These are phyloP conservation scores for Colletotrichum orbiculare DNA, from an alignment of 2,329 filamentous ascomycete species.

Conservation along the genomic window DNA sequence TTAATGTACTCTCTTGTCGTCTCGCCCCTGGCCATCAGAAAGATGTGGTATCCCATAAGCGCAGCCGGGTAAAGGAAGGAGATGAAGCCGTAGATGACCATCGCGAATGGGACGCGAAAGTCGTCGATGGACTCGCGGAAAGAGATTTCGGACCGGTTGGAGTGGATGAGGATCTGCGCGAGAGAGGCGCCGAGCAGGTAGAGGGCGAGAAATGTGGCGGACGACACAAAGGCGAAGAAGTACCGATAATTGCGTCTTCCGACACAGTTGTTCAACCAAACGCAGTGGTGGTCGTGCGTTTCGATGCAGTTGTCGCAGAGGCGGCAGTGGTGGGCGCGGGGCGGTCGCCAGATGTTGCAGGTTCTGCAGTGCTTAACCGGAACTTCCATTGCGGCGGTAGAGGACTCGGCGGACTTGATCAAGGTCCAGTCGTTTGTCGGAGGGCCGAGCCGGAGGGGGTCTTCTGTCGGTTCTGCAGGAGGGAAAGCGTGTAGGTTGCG, in stretches of 20 bases:
- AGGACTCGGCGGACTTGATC: slow-evolving; percentile 80
- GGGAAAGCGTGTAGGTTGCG: slow-evolving; percentile 92
- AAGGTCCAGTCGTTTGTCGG: slow-evolving; percentile 94
- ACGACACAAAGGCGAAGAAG: slow-evolving; percentile 91
- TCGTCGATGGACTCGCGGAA: slow-evolving; percentile 76
- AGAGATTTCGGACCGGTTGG: slow-evolving; percentile 68
- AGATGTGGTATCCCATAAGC: slow-evolving; percentile 88
- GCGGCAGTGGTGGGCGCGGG: slow-evolving; percentile 94
- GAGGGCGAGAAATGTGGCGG: slow-evolving; percentile 79
- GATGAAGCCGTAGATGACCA: slow-evolving; percentile 85
- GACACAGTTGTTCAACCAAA: slow-evolving; percentile 99
- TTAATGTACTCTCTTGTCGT: slow-evolving; percentile 97
- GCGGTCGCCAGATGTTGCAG: slow-evolving; percentile 96
- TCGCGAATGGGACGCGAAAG: slow-evolving; percentile 85
- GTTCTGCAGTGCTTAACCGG: slow-evolving; percentile 98
- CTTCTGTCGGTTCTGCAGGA: slow-evolving; percentile 77
- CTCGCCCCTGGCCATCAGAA: slow-evolving; percentile 89
- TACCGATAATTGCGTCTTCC: slow-evolving; percentile 97
- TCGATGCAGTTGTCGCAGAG: slow-evolving; percentile 98
- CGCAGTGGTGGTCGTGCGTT: slow-evolving; percentile 97
- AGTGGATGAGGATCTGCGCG: slow-evolving; percentile 83
- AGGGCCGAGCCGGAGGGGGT: slow-evolving; percentile 84
- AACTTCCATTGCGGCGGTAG: slow-evolving; percentile 93
- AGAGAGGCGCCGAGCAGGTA: slow-evolving; percentile 83
- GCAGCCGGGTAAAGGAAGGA: slow-evolving; percentile 83